Evolutionary conservation across 2,329 filamentous ascomycete genomes (phyloP).

Genomic region (Pestalotiopsis sp.): DNA sequence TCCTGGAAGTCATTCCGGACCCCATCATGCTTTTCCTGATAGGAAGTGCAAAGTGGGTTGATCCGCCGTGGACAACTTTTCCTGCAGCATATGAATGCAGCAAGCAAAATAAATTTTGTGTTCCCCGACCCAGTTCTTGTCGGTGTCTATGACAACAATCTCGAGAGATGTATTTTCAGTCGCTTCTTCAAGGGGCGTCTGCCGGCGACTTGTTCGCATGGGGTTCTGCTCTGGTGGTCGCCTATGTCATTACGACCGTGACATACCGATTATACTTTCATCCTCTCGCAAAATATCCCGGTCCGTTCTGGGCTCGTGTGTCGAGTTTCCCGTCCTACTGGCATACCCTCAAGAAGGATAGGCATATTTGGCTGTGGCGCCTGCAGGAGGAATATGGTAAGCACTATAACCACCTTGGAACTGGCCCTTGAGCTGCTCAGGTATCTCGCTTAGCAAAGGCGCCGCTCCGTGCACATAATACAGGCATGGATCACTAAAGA

Average conservation of each 20-base stretch:
- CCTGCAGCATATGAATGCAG: background rate
- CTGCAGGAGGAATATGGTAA: conserved; percentile 13
- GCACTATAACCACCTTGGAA: background rate
- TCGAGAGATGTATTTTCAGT: background rate
- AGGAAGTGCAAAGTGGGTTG: background rate
- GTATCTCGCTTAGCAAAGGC: background rate
- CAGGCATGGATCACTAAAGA: background rate
- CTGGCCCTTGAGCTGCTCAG: background rate
- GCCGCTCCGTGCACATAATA: background rate
- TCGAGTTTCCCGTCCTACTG: conserved; percentile 25
- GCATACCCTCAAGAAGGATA: conserved; percentile 4
- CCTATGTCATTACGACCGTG: background rate
- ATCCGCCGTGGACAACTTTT: background rate
- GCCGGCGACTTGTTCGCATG: background rate
- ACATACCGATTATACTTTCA: conserved; percentile 27
- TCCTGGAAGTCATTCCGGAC: background rate
- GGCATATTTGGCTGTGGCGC: conserved; percentile 9
- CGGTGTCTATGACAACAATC: background rate
- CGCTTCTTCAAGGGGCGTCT: background rate
- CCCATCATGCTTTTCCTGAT: background rate
- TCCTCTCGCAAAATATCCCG: conserved; percentile 24
- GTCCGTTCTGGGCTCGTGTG: conserved; percentile 24
- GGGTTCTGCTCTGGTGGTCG: background rate
- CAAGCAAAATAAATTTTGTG: background rate
- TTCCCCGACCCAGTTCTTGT: background rate